Evolutionary conservation across 2,329 filamentous ascomycete species (phyloP), one percentile per base, ranked within the genome.

Genomic region (Botryotinia narcissicola): DNA sequence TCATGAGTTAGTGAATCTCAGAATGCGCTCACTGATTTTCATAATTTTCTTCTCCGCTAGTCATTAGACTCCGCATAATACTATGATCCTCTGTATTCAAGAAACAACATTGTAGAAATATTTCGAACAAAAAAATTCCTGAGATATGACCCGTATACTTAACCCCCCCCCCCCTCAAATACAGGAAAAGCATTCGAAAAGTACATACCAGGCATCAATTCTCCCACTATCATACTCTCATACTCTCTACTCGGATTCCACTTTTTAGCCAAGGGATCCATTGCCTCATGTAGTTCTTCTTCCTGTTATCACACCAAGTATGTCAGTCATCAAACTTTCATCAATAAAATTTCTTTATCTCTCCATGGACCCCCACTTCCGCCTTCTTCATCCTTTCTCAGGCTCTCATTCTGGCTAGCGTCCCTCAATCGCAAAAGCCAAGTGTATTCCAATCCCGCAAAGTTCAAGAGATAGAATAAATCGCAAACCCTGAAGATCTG

Each of bases 161-260:
- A 2, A 10, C 37, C 10, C 37, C 37, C 7, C 1, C 10, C 37
- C 37, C 37, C 37, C 37, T 10, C 37, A 40, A 40, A 12, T 40
- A 14, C 40, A 61, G 10, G 5, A 1, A 29, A 10, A 10, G 9
- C 14, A 62, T 7, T 5, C 7, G 3, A 40, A 42, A 16, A 8
- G 12, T 42, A 48, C 63, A 37, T 51, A 68, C 64, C 64, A 68
- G 35, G 25, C 14, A 37, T 6, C 25, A 67, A 40, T 0, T 54
- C 64, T 37, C 46, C 64, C 25, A 68, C 64, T 1, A 2, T 16
- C 4, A 68, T 1, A 40, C 35, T 40, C 16, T 68, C 64, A 73
- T 89, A 89, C 12, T 83, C 80, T 22, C 83, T 81, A 4, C 81
- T 78, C 0, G 86, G 86, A 35, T 82, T 79, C 82, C 83, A 85